Evolutionary conservation across 192 early-diverging fungal genomes (phyloP), one percentile per base, ranked within the genome.

Genomic region (Coemansia sp.): DNA sequence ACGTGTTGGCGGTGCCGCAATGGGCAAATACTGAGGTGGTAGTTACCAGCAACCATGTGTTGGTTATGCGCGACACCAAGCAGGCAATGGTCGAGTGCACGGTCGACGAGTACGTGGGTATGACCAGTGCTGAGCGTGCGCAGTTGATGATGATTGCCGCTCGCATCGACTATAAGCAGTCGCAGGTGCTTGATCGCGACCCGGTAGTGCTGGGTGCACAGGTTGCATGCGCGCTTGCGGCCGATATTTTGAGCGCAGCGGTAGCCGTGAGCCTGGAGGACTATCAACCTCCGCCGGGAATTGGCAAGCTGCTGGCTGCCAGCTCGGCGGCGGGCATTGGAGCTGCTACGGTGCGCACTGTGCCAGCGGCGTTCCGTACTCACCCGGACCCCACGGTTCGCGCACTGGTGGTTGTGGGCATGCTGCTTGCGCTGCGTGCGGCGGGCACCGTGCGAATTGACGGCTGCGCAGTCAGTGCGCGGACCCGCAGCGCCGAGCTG

Each of bases 11-110:
- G 3, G 50, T 70, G 12, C 60, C 59, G 14, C 30, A 54, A 10
- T 62, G 60, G 60, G 60, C 44, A 17, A 14, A 22, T 19, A 9
- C 41, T 14, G 40, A 50, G n/a, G 27, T 50, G 5, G 56, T 59
- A 0, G 65, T 66, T 10, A 75, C 72, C 1, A 36, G 57, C 34
- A 75, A 75, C 64, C 72, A 75, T 48, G 31, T 70, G 4, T 34
- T 70, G 10, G 67, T 70, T 17, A 38, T 70, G 53, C 14, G 28
- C 34, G 22, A 22, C 32, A 4, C 49, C 8, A 9, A 31, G 19
- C 28, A 28, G 28, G 7, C 4, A n/a, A 27, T 48, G 1, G 21
- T 48, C 29, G 46, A 48, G 46, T 48, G 46, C 29, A 48, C 46
- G 29, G 67, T 70, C 15, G 42, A 45, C 6, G 60, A 70, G 35